Base-by-base conservation (phyloP, 495 filamentous ascomycete genomes). In the Elaphomyces granulatus region DNA sequence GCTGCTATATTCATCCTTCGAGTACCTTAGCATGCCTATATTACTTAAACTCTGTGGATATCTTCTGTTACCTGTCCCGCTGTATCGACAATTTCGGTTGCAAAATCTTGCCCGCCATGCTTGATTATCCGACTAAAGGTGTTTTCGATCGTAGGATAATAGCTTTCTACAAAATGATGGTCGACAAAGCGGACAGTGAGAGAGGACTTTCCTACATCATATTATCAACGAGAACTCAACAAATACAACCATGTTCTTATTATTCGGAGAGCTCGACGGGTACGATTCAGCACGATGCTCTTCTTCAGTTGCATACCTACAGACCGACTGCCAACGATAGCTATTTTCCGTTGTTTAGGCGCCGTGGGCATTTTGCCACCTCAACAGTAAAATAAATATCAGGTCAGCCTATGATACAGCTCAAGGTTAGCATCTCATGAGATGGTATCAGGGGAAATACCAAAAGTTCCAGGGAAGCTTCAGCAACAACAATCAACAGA, bases 81-180 rank as follows among this genome's bases (percentile, higher is more conserved):
- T 15, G 90, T 99, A 62, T 99, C 90, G 53, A 99, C 87, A 47
- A 99, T 96, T 66, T 96, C 90, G 30, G 86, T 94, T 39, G 86
- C 83, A 60, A 74, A 96, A 48, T 96, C 90, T 58, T 95, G 87
- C 12, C 80, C 78, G 56, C 87, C 87, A 59, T 80, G 78, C 44
- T 81, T 82, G 54, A 99, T 96, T 47, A 85, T 78, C 51, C 90
- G 88, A 61, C 82, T 88, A 59, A 96, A 96, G 9, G 87, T 96
- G 58, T 96, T 99, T 65, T 96, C 90, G 50, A 99, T 95, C 17
- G 90, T 99, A 16, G 90, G 90, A 63, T 96, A 99, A 61, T 99
- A 99, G 59, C 81, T 87, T 58, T 96, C 92, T 50, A 96, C 88
- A 50, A 99, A 99, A 62, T 94, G 87, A 51, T 85, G 84, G 57